phyloP scores from a whole-genome alignment of 257 asterid genomes.

The Solanum chilense region DNA sequence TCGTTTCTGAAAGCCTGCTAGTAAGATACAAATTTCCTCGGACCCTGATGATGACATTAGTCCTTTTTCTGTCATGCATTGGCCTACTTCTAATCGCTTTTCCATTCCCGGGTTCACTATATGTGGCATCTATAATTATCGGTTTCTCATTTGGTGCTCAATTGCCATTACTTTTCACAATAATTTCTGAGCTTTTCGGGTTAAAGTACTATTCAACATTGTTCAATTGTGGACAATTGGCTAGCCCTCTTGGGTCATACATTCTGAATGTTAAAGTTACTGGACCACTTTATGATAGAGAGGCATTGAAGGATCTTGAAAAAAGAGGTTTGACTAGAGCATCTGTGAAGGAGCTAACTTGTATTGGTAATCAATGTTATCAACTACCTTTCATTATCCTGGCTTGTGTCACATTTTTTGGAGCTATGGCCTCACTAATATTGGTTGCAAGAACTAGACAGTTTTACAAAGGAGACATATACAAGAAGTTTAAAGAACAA shows the following conservation, averaged over 20 bases:
- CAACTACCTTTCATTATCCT: background rate
- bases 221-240: slow-evolving; percentile 25
- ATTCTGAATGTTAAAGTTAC: background rate
- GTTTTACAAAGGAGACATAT: background rate
- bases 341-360: background rate
- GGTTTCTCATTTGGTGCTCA: slow-evolving; percentile 22
- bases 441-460: background rate
- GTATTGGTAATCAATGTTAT: background rate
- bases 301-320: background rate
- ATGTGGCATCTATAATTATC: slow-evolving; percentile 13
- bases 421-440: background rate
- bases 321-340: background rate
- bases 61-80: slow-evolving; percentile 9
- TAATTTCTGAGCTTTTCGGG: slow-evolving; percentile 25
- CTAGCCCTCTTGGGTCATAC: slow-evolving; percentile 26
- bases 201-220: slow-evolving; percentile 25
- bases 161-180: slow-evolving; percentile 15
- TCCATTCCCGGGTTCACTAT: slow-evolving; percentile 17
- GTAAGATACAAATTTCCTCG: slow-evolving; percentile 17
- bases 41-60: slow-evolving; percentile 20
- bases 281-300: slow-evolving; percentile 1
- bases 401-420: background rate
- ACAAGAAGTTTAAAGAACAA: background rate
- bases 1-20: slow-evolving; percentile 11
- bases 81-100: slow-evolving; percentile 17